Evolutionary conservation across 108 stramenopile genomes (phyloP), one percentile per base, ranked within the genome.

Genomic region (Fragilariopsis cylindrus): DNA sequence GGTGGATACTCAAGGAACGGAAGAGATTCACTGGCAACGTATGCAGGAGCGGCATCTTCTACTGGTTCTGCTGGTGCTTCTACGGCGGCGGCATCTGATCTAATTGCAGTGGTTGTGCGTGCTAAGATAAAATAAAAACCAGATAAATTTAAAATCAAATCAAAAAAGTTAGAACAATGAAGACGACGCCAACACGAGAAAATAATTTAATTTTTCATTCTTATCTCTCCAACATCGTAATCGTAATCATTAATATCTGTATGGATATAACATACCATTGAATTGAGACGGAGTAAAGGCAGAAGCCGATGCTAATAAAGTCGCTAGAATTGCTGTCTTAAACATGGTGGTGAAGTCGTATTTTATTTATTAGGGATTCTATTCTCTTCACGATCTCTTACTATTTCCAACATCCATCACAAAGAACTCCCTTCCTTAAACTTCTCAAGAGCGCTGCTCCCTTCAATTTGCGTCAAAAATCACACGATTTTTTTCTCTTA

Each of bases 1-100:
- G 86, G 80, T 52, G 98, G 98, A 77, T 88, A 72, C 49, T 85
- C 84, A 66, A 98, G 90, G 92, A 96, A 98, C 43, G 98, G 98
- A 65, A 98, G 81, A 54, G 98, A 88, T 48, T 57, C 60, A 46
- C 81, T 79, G 60, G 74, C 72, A 67, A 73, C 72, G 53, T 79
- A 79, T 4, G 71, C 49, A 16, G 77, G 69, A 48, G 60, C 65
- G 21, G 65, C 77, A 11, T 63, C 62, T 63, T 45, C 62, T n/a
- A 11, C 62, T 30, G 72, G 62, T 30, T 63, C 72, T 13, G 57
- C 73, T 12, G 54, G 49, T 9, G 70, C 65, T n/a, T 44, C 73
- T 44, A 60, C 68, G 9, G 65, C 67, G 12, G 58, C 78, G 54
- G 60, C 76, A 30, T 77, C 76, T n/a, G 60, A 62, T 48, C 70